These are phyloP conservation scores for Candolleomyces efflorescens DNA, from an alignment of 768 basidiomycete genomes.

Conservation along the genomic window DNA sequence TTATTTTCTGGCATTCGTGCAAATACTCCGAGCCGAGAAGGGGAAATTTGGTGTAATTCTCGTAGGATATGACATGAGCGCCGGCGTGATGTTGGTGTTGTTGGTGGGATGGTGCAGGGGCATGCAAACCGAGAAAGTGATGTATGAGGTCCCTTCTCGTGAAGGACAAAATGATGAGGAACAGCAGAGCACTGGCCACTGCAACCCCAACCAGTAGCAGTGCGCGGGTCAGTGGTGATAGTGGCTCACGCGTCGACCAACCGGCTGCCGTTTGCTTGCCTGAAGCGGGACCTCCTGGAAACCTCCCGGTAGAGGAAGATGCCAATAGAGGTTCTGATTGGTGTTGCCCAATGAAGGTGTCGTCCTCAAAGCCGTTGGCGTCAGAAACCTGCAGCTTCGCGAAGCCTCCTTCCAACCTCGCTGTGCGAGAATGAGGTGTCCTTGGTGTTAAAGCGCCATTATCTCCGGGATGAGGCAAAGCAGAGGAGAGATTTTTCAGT, in stretches of 20 bases:
- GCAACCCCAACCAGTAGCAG: slow-evolving; percentile 45
- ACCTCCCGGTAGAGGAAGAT: slow-evolving; percentile 38
- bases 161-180: slow-evolving; percentile 46
- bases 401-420: slow-evolving; percentile 51
- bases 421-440: slow-evolving; percentile 60
- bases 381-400: slow-evolving; percentile 45
- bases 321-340: slow-evolving; percentile 45
- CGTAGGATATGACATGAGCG: slow-evolving; percentile 41
- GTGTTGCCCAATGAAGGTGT: slow-evolving; percentile 26
- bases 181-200: slow-evolving; percentile 22
- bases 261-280: slow-evolving; percentile 3
- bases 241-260: slow-evolving; percentile 11
- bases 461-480: slow-evolving; percentile 26
- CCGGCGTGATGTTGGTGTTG: slow-evolving; percentile 12
- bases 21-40: slow-evolving; percentile 39
- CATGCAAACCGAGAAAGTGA: slow-evolving; percentile 44
- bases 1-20: slow-evolving; percentile 49
- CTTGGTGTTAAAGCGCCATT: slow-evolving; percentile 47
- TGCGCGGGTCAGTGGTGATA: slow-evolving; percentile 22
- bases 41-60: slow-evolving; percentile 53
- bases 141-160: slow-evolving; percentile 27
- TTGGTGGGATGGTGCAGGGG: slow-evolving; percentile 14
- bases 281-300: slow-evolving; percentile 34
- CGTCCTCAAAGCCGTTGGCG: slow-evolving; percentile 32
- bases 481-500: slow-evolving; percentile 31